Evolutionary conservation across 2,329 filamentous ascomycete genomes (phyloP).

Genomic region (Alternaria sp.): DNA sequence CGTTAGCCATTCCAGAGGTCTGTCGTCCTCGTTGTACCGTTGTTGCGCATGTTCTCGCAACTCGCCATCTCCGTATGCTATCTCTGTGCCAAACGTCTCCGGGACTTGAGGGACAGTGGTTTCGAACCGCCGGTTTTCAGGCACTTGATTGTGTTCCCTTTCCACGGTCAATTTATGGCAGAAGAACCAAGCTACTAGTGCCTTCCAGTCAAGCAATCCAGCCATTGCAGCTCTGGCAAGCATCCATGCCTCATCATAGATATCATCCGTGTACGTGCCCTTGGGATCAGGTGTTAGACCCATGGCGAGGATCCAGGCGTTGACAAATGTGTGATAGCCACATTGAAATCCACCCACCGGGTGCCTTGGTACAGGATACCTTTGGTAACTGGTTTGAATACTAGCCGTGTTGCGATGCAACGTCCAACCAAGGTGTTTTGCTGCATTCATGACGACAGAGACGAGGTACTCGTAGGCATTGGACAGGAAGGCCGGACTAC

Average conservation of each 20-base stretch:
- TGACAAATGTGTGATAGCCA: conserved; percentile 31
- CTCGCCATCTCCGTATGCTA: neutral
- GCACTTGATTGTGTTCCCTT: neutral
- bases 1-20: neutral
- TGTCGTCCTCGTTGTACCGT: neutral
- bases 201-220: conserved; percentile 24
- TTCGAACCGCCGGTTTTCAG: conserved; percentile 2
- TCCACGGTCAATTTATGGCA: neutral
- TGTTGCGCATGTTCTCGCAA: neutral
- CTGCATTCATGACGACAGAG: neutral
- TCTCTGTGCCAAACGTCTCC: neutral
- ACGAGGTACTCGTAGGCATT: neutral
- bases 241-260: conserved; percentile 5
- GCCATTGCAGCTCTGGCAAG: conserved; percentile 12
- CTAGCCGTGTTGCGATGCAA: neutral
- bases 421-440: neutral
- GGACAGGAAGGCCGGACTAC: neutral
- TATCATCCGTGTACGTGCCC: neutral
- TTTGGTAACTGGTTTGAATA: neutral
- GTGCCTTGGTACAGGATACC: neutral
- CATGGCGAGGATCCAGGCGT: conserved; percentile 41
- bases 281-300: conserved; percentile 23
- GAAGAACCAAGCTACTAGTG: conserved; percentile 18
- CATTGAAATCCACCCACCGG: conserved; percentile 6
- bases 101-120: neutral